Conservation (phyloP, 805 yeast species). For the Komagataella mondaviorum region DNA sequence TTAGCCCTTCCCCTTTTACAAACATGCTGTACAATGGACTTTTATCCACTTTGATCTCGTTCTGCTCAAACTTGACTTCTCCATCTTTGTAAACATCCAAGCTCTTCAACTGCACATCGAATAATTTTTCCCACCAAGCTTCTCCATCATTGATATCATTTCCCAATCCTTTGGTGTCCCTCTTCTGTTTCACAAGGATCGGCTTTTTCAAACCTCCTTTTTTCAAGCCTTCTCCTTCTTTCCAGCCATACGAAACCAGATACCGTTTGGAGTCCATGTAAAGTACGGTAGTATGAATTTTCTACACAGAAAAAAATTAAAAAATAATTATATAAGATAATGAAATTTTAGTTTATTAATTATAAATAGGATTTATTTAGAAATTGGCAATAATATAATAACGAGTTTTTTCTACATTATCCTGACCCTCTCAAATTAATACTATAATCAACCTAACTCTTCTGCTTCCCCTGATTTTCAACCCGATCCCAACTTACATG, state of each 20-base stretch:
- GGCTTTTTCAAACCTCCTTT: slow-evolving; percentile 78
- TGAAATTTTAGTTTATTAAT: neutral
- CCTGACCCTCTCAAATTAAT: neutral
- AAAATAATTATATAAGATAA: neutral
- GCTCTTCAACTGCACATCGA: slow-evolving; percentile 83
- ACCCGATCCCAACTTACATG: neutral
- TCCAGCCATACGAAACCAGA: slow-evolving; percentile 77
- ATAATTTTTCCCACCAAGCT: slow-evolving; percentile 94
- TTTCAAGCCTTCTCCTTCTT: slow-evolving; percentile 75
- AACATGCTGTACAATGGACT: slow-evolving; percentile 80
- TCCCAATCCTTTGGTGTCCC: slow-evolving; percentile 85
- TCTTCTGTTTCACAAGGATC: slow-evolving; percentile 78
- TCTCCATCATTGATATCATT: slow-evolving; percentile 63
- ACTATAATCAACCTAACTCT: neutral
- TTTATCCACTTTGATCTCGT: slow-evolving; percentile 28
- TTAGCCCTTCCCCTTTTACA: slow-evolving; percentile 74
- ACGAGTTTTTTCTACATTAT: too few species aligned
- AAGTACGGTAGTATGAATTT: neutral
- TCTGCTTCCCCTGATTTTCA: neutral
- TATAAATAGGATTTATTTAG: too few species aligned
- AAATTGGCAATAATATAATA: too few species aligned
- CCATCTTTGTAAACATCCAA: slow-evolving; percentile 36
- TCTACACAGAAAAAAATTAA: neutral
- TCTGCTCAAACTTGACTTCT: slow-evolving; percentile 38
- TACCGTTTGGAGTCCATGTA: slow-evolving; percentile 70